Evolutionary conservation across 768 basidiomycete genomes (phyloP), one percentile per base, ranked within the genome.

Genomic region (Cystobasidium ongulense): DNA sequence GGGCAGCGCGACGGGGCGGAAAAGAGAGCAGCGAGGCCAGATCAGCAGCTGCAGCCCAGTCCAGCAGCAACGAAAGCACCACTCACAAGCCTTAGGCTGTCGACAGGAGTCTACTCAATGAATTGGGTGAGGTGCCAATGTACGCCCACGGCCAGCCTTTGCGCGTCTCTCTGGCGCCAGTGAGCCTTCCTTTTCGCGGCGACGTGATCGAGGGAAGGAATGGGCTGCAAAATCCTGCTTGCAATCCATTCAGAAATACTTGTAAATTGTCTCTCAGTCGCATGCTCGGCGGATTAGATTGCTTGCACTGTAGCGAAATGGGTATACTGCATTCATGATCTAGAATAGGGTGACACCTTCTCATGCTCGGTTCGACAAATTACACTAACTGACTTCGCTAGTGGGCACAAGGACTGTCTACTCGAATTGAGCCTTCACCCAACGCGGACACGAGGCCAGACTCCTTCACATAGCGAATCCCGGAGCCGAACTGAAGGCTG

Each of bases 381-480:
- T n/a, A n/a, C n/a, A n/a, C n/a, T n/a, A n/a, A n/a, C n/a, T n/a
- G n/a, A n/a, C n/a, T n/a, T n/a, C n/a, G n/a, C n/a, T n/a, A n/a
- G n/a, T n/a, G n/a, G n/a, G n/a, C n/a, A n/a, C n/a, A n/a, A n/a
- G n/a, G n/a, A n/a, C n/a, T n/a, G n/a, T n/a, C n/a, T n/a, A n/a
- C n/a, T n/a, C n/a, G n/a, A n/a, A n/a, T n/a, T n/a, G n/a, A n/a
- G n/a, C n/a, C n/a, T n/a, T n/a, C n/a, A n/a, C n/a, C n/a, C n/a
- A n/a, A n/a, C n/a, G n/a, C n/a, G n/a, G n/a, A n/a, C n/a, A n/a
- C n/a, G n/a, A n/a, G n/a, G n/a, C n/a, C n/a, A n/a, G n/a, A 17
- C n/a, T n/a, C 31, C 13, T 39, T 39, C 38, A 71, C 68, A 71
- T 29, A 5, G 68, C 68, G 35, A 71, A 71, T 15, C 68, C 68